These are phyloP conservation scores for Acanthamoeba triangularis DNA, from an alignment of 208 protist species.

Conservation along the genomic window DNA sequence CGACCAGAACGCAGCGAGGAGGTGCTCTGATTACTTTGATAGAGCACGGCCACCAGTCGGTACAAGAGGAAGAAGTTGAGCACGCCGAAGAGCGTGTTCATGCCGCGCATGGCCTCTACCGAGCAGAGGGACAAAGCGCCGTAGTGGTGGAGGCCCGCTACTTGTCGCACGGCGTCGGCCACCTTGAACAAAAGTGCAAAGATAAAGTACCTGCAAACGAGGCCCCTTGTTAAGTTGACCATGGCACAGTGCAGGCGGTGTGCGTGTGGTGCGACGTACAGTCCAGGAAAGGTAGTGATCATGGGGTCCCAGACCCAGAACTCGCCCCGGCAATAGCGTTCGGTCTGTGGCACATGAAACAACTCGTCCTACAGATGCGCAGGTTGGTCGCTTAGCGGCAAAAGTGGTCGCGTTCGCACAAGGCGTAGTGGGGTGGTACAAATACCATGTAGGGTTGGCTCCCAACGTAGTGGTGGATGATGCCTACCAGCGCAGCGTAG, in stretches of 20 bases:
- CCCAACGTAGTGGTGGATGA: background rate
- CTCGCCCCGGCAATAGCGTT: slow-evolving; percentile 53
- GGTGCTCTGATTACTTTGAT: background rate
- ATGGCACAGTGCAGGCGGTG: background rate
- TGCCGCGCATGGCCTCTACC: slow-evolving; percentile 34
- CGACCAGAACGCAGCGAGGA: background rate
- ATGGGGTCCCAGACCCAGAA: slow-evolving; percentile 78
- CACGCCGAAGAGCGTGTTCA: slow-evolving; percentile 71
- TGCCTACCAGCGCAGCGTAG: background rate
- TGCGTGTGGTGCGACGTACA: slow-evolving; percentile 44
- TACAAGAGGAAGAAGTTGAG: slow-evolving; percentile 68
- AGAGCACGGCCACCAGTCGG: background rate
- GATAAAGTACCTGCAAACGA: slow-evolving; percentile 11
- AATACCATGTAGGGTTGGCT: slow-evolving; percentile 42
- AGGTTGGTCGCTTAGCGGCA: background rate
- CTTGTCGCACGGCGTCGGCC: background rate
- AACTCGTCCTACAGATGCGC: slow-evolving; percentile 68
- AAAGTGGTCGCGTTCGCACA: background rate
- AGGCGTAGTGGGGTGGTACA: too few relatives aligned
- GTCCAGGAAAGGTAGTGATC: slow-evolving; percentile 80
- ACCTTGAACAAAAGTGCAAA: background rate
- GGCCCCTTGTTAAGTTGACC: background rate
- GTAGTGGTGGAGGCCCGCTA: background rate
- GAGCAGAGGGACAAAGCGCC: background rate
- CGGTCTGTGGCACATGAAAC: slow-evolving; percentile 75